Base-by-base conservation (phyloP, 2,329 filamentous ascomycete genomes). In the Trichoderma brevicompactum region DNA sequence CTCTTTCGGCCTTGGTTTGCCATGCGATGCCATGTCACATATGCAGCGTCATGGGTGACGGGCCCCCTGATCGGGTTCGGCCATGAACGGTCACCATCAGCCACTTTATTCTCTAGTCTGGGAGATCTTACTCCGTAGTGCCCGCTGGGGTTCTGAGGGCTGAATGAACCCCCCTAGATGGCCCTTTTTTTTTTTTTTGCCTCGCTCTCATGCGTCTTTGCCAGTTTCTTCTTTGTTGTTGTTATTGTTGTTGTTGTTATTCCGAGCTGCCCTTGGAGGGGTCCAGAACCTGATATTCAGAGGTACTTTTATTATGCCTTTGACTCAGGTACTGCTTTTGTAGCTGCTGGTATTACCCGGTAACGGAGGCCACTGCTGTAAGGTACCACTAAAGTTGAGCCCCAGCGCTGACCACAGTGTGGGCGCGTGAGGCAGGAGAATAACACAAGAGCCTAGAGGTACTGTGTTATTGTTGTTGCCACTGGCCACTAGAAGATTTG, bases 11-110 rank as follows among this genome's bases (percentile, higher is more conserved):
- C 40, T 36, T 17, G 38, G 40, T 44, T 32, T 44, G 54, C 54
- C 23, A 34, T 32, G 19, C 38, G 40, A 43, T 36, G 17, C 17
- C 38, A 40, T 55, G 17, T 38, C 43, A 38, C 36, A 40, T 9
- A 61, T 61, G 46, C 58, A 43, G 58, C 38, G 58, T 52, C 58
- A 52, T 44, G 36, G n/a, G 13, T 53, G 46, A 36, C 36, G 38
- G 19, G 13, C 4, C 54, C 54, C 54, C 54, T 56, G 54, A 44
- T 44, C 40, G 41, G 28, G 7, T 12, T 43, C 44, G 23, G 36
- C 49, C 12, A 53, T 53, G 49, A 53, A 53, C 49, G 34, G 32
- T 32, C 8, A 53, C 13, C 34, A 53, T 38, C 32, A 53, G 53
- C 40, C 15, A 43, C 40, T 32, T 40, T 12, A 15, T n/a, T 8